Percentiles rank a stretch among this genome's conserved stretches.
These are phyloP conservation scores for Malassezia sympodialis DNA, from an alignment of 1,284 basidiomycete genomes.

Conservation along the genomic window DNA sequence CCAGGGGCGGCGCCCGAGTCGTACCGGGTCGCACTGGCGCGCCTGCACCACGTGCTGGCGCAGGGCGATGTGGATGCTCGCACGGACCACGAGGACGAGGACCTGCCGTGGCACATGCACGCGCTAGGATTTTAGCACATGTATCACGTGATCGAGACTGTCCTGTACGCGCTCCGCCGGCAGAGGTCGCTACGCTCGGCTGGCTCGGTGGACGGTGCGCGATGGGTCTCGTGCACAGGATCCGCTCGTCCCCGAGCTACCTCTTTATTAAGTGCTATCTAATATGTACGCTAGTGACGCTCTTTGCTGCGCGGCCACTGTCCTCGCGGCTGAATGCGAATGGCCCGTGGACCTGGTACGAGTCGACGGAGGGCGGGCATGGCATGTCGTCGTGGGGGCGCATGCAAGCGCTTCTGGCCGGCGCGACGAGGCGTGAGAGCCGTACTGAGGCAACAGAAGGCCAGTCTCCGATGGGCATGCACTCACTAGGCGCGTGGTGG, in stretches of 20 bases:
- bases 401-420: slow-evolving; percentile 10
- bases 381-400: slow-evolving; percentile 13
- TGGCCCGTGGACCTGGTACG: slow-evolving; percentile 15
- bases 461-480: not conserved
- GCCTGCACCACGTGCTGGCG: not conserved
- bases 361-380: slow-evolving; percentile 13
- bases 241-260: slow-evolving; percentile 36
- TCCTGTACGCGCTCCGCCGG: not conserved
- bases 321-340: slow-evolving; percentile 26
- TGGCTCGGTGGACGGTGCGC: not conserved
- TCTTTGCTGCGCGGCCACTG: slow-evolving; percentile 36
- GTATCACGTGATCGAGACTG: not conserved
- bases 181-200: not conserved
- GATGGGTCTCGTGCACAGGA: slow-evolving; percentile 8
- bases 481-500: slow-evolving; percentile 11
- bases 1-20: not conserved
- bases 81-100: slow-evolving; percentile 12
- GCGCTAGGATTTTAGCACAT: slow-evolving; percentile 14
- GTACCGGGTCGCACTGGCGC: not conserved
- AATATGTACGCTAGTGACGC: slow-evolving; percentile 35
- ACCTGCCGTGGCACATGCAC: slow-evolving; percentile 13
- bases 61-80: slow-evolving; percentile 1
- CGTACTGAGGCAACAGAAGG: not conserved
- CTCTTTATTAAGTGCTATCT: slow-evolving; percentile 42
- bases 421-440: slow-evolving; percentile 7